Evolutionary conservation across 805 yeast species (phyloP), one percentile per base, ranked within the genome.

Genomic region (Spathaspora girioi): DNA sequence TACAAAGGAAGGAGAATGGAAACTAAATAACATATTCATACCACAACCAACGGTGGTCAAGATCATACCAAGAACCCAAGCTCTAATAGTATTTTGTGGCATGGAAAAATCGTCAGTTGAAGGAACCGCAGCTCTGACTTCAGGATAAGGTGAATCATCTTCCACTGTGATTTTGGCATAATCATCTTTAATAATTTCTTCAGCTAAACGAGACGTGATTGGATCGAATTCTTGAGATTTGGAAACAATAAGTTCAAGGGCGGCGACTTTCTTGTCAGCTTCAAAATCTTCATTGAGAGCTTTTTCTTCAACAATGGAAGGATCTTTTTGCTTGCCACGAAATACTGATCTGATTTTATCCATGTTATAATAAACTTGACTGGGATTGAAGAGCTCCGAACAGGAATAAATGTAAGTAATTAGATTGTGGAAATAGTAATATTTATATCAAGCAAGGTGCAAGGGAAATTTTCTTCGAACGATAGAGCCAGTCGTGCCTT

Each of bases 121-220:
- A 7, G 82, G 78, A 38, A 81, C 81, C 18, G 84, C 78, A 26
- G 87, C 79, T 63, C 89, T 75, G 18, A 84, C 88, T 64, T 84
- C 89, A 1, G 86, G 81, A 61, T 83, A 84, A 9, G 87, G 87
- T 18, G 74, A 69, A 48, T 63, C 62, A 52, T 64, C 73, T 56
- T 77, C 67, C 62, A 71, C 69, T 29, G 66, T 58, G 32, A 73
- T 70, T 18, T 78, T 79, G 45, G 73, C 71, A 49, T 71, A 72
- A 27, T 69, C 76, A 53, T 68, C 73, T 10, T 59, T 61, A 29
- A 59, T 38, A 29, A 65, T 54, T 5, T 59, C 66, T 47, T 62
- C 47, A 7, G 52, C 56, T 44, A 66, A 48, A 40, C 59, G 50
- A 14, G 70, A 66, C 40, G 70, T 60, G 27, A 68, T 61, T 0